Percentiles rank a stretch among this genome's conserved stretches.
These are phyloP conservation scores for Rhodotorula kratochvilovae DNA, from an alignment of 768 basidiomycete genomes.

Conservation along the genomic window DNA sequence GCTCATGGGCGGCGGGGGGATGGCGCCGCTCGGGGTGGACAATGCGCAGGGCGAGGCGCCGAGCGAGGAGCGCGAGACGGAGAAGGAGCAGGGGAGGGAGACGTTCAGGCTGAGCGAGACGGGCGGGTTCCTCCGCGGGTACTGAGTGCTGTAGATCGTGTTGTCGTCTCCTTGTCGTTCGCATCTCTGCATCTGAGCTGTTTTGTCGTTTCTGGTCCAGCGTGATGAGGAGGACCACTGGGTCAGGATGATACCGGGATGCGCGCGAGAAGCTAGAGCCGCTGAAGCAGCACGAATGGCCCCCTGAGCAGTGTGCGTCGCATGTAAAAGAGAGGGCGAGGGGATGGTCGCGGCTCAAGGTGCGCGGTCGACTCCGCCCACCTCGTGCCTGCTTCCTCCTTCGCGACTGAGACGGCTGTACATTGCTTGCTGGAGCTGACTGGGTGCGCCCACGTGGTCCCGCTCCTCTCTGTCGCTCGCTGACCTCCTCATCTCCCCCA, in stretches of 20 bases:
- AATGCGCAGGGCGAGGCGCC: neutral
- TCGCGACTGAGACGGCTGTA: too few species aligned
- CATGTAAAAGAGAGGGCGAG: too few species aligned
- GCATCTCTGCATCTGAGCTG: too few species aligned
- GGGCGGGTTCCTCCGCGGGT: constrained; percentile 16
- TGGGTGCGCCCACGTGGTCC: neutral
- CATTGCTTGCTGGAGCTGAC: neutral
- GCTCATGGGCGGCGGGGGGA: constrained; percentile 5
- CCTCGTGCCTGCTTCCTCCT: too few species aligned
- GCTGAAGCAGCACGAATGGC: too few species aligned
- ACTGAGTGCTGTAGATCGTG: too few species aligned
- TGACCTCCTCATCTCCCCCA: neutral
- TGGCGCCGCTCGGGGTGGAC: neutral
- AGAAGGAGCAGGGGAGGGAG: constrained; percentile 12
- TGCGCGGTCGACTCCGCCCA: too few species aligned
- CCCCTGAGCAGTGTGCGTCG: too few species aligned
- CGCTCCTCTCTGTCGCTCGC: neutral
- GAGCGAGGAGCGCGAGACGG: constrained; percentile 9
- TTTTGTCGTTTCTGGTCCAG: neutral
- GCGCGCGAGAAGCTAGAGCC: too few species aligned
- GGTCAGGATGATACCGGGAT: too few species aligned
- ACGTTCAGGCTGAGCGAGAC: neutral
- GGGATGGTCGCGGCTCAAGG: too few species aligned
- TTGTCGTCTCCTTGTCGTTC: neutral
- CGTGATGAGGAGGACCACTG: too few species aligned